These are phyloP conservation scores for Populus deltoides DNA, from an alignment of 345 rosid genomes.

Conservation along the genomic window DNA sequence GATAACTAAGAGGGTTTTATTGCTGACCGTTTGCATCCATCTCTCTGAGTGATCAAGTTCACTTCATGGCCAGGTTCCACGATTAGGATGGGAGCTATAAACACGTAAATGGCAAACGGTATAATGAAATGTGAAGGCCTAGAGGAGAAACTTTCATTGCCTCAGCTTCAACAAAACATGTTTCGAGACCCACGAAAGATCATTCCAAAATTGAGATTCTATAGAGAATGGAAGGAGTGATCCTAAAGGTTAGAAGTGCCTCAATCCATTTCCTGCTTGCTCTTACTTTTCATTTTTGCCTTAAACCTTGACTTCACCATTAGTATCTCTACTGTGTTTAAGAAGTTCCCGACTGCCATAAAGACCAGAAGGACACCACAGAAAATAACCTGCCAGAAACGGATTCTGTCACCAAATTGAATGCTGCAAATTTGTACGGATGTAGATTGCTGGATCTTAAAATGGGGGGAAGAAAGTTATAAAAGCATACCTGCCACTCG, in stretches of 20 bases:
- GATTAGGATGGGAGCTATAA: neutral
- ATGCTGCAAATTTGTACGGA: neutral
- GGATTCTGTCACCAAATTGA: slow-evolving; percentile 7
- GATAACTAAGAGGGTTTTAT: neutral
- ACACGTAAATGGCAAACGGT: neutral
- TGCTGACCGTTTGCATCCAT: neutral
- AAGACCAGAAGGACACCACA: slow-evolving; percentile 81
- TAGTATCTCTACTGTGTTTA: slow-evolving; percentile 75
- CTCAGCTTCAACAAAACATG: slow-evolving; percentile 22
- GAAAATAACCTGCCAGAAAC: slow-evolving; percentile 60
- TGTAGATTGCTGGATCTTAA: neutral
- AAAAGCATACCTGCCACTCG: slow-evolving; percentile 82
- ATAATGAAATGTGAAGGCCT: neutral
- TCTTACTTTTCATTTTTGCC: slow-evolving; percentile 93
- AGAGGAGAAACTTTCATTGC: neutral
- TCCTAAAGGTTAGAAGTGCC: slow-evolving; percentile 8
- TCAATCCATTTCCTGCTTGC: slow-evolving; percentile 67
- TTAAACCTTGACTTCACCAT: slow-evolving; percentile 83
- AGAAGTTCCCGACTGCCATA: slow-evolving; percentile 93
- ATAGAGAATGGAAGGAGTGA: slow-evolving; percentile 15
- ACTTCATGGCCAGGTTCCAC: neutral
- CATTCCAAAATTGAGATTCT: slow-evolving; percentile 26
- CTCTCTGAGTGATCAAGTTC: neutral
- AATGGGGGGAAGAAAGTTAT: neutral
- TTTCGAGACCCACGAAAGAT: neutral